Conservation (phyloP, 23 red algal species). For the Agarophyton chilense region DNA sequence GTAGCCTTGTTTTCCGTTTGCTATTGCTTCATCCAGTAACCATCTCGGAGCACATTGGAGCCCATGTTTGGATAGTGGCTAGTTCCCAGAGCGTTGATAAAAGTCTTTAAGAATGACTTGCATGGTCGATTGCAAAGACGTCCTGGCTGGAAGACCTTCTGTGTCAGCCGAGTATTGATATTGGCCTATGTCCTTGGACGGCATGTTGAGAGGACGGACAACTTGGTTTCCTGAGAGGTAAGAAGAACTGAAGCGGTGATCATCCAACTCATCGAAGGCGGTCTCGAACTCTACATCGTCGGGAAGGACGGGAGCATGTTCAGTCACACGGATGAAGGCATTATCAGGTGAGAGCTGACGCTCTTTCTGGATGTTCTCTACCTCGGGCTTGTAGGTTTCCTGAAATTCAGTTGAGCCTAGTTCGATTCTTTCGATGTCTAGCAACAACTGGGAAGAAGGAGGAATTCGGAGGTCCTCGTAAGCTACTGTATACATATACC, state of each 20-base stretch:
- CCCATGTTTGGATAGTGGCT: not conserved
- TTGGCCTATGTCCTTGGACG: constrained; percentile 14
- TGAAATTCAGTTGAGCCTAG: not conserved
- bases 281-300: not conserved
- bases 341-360: not conserved
- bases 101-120: not conserved
- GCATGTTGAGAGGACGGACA: not conserved
- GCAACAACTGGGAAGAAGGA: not conserved
- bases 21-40: not conserved
- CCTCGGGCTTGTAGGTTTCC: not conserved
- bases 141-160: not conserved
- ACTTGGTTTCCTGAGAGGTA: not conserved
- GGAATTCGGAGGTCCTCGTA: constrained; percentile 10
- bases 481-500: not conserved
- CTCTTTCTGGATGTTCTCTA: not conserved
- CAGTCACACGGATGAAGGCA: not conserved
- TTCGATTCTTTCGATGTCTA: not conserved
- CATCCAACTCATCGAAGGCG: not conserved
- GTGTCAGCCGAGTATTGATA: not conserved
- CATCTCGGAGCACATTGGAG: too few relatives aligned
- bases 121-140: not conserved
- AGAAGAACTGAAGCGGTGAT: not conserved
- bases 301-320: not conserved
- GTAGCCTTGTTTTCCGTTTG: not conserved
- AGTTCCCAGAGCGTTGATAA: not conserved